Evolutionary conservation across 176 grass and related monocot species (phyloP).

Genomic region (Guadua angustifolia): DNA sequence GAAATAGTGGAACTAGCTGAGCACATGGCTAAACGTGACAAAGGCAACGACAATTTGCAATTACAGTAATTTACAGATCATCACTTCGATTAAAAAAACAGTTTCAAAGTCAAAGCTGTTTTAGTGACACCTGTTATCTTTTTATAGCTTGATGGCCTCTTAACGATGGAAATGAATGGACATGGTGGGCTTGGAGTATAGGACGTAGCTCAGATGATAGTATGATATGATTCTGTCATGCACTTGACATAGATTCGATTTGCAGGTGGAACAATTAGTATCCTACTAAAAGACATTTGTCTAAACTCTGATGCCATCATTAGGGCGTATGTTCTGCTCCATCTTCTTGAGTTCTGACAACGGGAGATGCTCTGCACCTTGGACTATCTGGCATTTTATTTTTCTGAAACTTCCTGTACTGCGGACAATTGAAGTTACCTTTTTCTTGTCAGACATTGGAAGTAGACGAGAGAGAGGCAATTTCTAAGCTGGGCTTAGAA

Average conservation of each 20-base stretch:
- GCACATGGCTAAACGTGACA: conserved; percentile 15
- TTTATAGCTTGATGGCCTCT: neutral
- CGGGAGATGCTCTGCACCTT: neutral
- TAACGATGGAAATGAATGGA: conserved; percentile 7
- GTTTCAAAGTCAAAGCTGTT: neutral
- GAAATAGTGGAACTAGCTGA: neutral
- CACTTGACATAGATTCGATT: conserved; percentile 31
- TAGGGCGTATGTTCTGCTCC: neutral
- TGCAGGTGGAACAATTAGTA: neutral
- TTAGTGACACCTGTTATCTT: neutral
- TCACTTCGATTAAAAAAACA: neutral
- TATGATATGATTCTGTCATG: neutral
- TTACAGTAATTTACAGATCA: neutral
- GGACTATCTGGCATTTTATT: neutral
- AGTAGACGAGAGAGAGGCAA: neutral
- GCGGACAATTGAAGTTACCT: neutral
- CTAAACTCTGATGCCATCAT: neutral
- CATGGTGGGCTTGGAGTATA: neutral
- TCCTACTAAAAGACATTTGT: neutral
- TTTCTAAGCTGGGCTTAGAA: neutral
- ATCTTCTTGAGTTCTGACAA: neutral
- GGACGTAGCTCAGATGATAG: conserved; percentile 3
- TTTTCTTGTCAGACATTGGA: neutral
- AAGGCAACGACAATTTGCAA: neutral
- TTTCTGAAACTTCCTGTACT: neutral